A percentile compares a stretch with the other conserved stretches of the same genome.
Conservation (phyloP, 257 asterid genomes). For the Cynanchum wilfordii region DNA sequence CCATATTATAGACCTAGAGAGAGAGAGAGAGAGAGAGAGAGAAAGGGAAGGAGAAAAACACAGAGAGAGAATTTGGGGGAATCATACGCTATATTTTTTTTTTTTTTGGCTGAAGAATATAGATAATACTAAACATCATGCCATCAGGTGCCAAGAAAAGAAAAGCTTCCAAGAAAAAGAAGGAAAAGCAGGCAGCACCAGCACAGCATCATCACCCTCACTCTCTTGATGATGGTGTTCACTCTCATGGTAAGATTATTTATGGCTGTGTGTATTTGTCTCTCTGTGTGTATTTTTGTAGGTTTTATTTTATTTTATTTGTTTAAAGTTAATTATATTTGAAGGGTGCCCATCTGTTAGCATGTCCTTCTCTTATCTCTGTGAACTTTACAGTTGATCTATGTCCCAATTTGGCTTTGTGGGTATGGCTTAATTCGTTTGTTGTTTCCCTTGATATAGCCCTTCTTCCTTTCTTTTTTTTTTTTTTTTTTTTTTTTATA, state of each 20-base stretch:
- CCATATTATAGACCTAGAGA: not conserved
- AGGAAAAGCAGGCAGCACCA: constrained; percentile 28
- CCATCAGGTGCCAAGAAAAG: constrained; percentile 71
- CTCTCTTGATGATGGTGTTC: constrained; percentile 8
- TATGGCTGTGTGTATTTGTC: not conserved
- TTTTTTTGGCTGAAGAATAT: too few species aligned
- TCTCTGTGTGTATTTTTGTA: not conserved
- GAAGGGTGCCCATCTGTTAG: constrained; percentile 12
- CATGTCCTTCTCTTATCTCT: constrained; percentile 21
- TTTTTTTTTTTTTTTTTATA: too few species aligned
- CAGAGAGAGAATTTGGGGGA: too few species aligned
- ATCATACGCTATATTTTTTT: too few species aligned
- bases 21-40: not conserved
- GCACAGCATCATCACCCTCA: constrained; percentile 3
- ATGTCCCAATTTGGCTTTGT: constrained; percentile 30
- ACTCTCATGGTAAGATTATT: constrained; percentile 11
- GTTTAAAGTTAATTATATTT: constrained; percentile 9
- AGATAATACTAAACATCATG: constrained; percentile 29
- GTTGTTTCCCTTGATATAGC: constrained; percentile 20
- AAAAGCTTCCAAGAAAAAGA: constrained; percentile 62
- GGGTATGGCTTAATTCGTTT: constrained; percentile 29
- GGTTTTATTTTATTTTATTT: not conserved
- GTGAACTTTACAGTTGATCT: constrained; percentile 30
- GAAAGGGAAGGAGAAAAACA: not conserved
- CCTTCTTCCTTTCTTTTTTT: too few species aligned